Base-by-base conservation (phyloP, 176 grass and related monocot species). In the Luzula sylvatica region DNA sequence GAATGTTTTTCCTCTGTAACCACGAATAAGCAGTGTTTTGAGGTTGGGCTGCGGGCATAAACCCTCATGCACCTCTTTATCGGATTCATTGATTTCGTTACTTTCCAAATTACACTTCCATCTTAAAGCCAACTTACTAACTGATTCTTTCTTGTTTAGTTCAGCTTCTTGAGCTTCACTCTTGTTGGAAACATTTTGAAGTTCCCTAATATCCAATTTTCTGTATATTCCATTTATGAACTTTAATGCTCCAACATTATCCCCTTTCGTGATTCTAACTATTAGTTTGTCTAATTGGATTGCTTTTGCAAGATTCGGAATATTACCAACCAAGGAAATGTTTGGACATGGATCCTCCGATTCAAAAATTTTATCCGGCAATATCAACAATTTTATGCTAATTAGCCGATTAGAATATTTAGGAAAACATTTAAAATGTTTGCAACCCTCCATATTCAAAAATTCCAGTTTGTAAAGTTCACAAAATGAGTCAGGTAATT, bases 31-130 rank as follows among this genome's bases (percentile, higher is more conserved):
- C 9, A 70, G 25, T 12, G 8, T 17, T 38, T 39, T 46, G 15
- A 70, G 52, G 46, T 58, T 70, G 23, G 18, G 41, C 45, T 70
- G 67, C n/a, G 67, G 67, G 2, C 29, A 32, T 58, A 70, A 57
- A 35, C 26, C 48, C 35, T 70, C 3, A 44, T 58, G 53, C 14
- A 70, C 23, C 26, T 44, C 53, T n/a, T 70, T 41, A 12, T 16
- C 45, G 1, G 1, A 7, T 40, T 48, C 14, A 43, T 35, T 35
- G 30, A 35, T 4, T n/a, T 35, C 30, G 30, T 4, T 35, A 9
- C 0, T 23, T n/a, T 35, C 30, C 55, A 58, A 42, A 4, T 1
- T 20, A 58, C 18, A 1, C 0, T n/a, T n/a, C n/a, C n/a, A n/a
- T n/a, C n/a, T n/a, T n/a, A n/a, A n/a, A n/a, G n/a, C n/a, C 55